Evolutionary conservation across 306 rosid genomes (phyloP).

Genomic region (Coriaria nepalensis): DNA sequence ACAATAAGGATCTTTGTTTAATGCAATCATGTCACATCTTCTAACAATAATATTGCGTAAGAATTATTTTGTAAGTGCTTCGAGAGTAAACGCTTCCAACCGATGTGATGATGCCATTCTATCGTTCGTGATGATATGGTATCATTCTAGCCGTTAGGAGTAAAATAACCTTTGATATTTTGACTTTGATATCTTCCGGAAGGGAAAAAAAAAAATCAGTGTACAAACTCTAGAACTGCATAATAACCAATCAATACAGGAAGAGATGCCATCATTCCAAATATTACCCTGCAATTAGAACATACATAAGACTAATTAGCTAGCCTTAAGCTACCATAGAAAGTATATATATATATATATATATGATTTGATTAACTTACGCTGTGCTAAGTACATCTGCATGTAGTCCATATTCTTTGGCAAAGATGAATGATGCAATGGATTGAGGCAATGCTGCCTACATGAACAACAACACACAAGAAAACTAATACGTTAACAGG

Average conservation of each 20-base stretch:
- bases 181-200: too few species aligned
- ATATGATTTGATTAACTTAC: conserved; percentile 33
- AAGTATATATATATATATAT: neutral
- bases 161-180: too few species aligned
- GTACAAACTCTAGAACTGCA: conserved; percentile 46
- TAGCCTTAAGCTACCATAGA: neutral
- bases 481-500: too few species aligned
- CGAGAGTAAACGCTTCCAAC: too few species aligned
- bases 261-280: conserved; percentile 69
- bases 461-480: neutral
- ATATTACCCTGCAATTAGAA: conserved; percentile 55
- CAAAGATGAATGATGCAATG: conserved; percentile 79
- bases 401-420: conserved; percentile 78
- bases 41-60: too few species aligned
- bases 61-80: too few species aligned
- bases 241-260: conserved; percentile 61
- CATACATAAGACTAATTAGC: neutral
- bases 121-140: too few species aligned
- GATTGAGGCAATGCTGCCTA: conserved; percentile 97
- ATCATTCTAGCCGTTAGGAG: too few species aligned
- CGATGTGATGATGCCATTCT: too few species aligned
- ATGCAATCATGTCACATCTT: too few species aligned
- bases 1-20: too few species aligned
- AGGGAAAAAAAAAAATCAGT: too few species aligned
- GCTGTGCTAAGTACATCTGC: conserved; percentile 89